Evolutionary conservation across 345 rosid genomes (phyloP).

Genomic region (Populus euphratica): DNA sequence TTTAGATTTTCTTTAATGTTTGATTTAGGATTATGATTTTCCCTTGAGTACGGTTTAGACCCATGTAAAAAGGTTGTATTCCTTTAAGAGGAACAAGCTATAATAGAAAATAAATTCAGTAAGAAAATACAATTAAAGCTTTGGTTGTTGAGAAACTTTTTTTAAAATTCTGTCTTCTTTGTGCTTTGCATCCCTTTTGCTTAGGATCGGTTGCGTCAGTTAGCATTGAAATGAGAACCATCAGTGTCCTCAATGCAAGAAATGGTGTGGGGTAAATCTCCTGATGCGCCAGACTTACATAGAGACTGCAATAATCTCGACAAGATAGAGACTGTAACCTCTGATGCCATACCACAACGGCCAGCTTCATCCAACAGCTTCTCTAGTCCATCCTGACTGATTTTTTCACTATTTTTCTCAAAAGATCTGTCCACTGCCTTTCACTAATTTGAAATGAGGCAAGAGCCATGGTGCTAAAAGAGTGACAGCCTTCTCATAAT

Average conservation of each 20-base stretch:
- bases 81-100: too few species aligned
- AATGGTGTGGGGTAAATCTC: background rate
- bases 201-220: too few species aligned
- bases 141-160: too few species aligned
- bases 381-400: conserved; percentile 36
- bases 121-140: too few species aligned
- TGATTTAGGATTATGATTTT: too few species aligned
- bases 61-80: too few species aligned
- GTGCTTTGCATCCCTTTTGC: too few species aligned
- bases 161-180: too few species aligned
- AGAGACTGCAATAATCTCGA: conserved; percentile 46
- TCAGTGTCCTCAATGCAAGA: background rate
- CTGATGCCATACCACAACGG: conserved; percentile 44
- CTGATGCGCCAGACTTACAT: conserved; percentile 27
- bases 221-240: background rate
- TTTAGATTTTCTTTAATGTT: too few species aligned
- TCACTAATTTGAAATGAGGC: conserved; percentile 79
- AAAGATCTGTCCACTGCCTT: conserved; percentile 65
- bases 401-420: conserved; percentile 36
- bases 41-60: too few species aligned
- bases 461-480: conserved; percentile 56
- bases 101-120: too few species aligned
- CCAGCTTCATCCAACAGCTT: conserved; percentile 46
- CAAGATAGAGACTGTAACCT: conserved; percentile 58
- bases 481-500: conserved; percentile 55